Base-by-base conservation (phyloP, 192 early-diverging fungal species). In the Phlyctochytrium arcticum region DNA sequence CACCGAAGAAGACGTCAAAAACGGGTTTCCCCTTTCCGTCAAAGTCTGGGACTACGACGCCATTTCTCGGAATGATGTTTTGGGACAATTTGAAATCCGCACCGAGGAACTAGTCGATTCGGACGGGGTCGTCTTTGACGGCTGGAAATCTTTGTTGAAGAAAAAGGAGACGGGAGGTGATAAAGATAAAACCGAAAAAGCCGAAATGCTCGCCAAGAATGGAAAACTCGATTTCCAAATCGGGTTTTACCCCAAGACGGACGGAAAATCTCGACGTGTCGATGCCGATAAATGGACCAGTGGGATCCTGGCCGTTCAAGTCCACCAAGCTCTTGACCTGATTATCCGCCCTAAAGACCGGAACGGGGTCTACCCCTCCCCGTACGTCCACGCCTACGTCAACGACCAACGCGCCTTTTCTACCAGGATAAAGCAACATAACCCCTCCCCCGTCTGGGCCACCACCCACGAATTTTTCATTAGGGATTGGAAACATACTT, bases 1-100 rank as follows among this genome's bases (percentile, higher is more conserved):
- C 30, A 69, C 68, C n/a, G 48, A 53, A 21, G 68, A 61, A 29
- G 68, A 69, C 29, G 68, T 69, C 24, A 62, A 56, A 36, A 69
- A 69, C 36, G 60, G 60, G 7, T 46, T 69, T 31, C 60, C 60
- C 4, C 53, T 69, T 17, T 44, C 47, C 26, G 60, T 69, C 35
- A 50, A 54, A 26, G 60, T 69, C 6, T 69, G 48, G 48, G 68
- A 69, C 34, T 69, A 35, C 42, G 68, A 69, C 29, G 54, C 60
- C 5, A 21, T 69, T 7, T 26, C 29, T 36, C 29, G 53, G 32
- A 54, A 69, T 44, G 68, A 69, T 0, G 53, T 69, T 12, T 23
- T 69, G 53, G 68, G 68, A 1, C 35, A 47, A 51, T 63, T 69
- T 33, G 58, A 62, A 3, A 48, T 69, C 19, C 19, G 51, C 31